Base-by-base conservation (phyloP, 768 basidiomycete genomes). In the Royoungia palumana region DNA sequence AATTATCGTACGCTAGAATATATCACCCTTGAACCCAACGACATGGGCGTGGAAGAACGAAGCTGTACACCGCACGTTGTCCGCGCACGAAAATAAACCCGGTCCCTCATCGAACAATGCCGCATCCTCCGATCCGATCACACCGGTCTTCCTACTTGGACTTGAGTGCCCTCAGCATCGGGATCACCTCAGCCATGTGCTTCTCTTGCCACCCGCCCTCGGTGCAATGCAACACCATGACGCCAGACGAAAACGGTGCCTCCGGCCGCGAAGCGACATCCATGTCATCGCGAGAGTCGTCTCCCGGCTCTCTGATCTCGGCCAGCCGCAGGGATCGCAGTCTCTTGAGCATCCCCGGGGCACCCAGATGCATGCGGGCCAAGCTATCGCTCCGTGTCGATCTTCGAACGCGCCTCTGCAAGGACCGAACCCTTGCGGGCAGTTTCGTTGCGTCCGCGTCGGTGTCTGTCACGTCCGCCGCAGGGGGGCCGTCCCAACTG, bases 101-200 rank as follows among this genome's bases (percentile, higher is more conserved):
- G 22, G 6, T 14, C 3, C 12, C 12, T 37, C 35, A 19, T 34
- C n/a, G 19, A 22, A 36, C 35, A 24, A 39, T 27, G 5, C 27
- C 24, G 22, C 25, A 16, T 30, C 32, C 20, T 30, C 40, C 11
- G 25, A 36, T 9, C 27, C 25, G 6, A 36, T 21, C 19, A 22
- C 16, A 27, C 40, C 20, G 17, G 3, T 35, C 32, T 19, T 12
- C 35, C 46, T 62, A 60, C 45, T 45, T 56, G 5, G 28, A 21
- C 46, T 44, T 67, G 32, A 67, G 56, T n/a, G 50, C 45, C 48
- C 66, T 65, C 22, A 67, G 24, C 30, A 47, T 49, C n/a, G 61
- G 63, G 6, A 69, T 65, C n/a, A 69, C 62, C 9, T 69, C 67
- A 1, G 36, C 40, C 44, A 69, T 17, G 24, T 50, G 44, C 30